A percentile compares a stretch with the other conserved stretches of the same genome.
Conservation (phyloP, 805 yeast species). For the Yarrowia keelungensis region DNA sequence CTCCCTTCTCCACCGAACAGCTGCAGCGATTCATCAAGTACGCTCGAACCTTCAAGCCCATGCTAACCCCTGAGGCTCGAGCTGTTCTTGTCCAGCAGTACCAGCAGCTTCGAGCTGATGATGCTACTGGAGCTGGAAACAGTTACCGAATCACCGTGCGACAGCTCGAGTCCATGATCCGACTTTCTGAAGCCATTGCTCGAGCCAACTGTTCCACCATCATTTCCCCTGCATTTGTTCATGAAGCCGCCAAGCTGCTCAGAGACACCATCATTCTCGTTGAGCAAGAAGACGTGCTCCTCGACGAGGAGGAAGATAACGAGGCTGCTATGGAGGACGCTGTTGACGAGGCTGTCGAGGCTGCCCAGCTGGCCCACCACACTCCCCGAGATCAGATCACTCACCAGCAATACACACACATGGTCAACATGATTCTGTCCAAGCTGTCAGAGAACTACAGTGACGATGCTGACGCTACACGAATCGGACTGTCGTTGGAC, state of each 20-base stretch:
- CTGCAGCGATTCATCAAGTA: slow-evolving; percentile 86
- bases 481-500: slow-evolving; percentile 68
- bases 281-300: slow-evolving; percentile 89
- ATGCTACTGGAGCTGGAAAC: slow-evolving; percentile 82
- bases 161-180: slow-evolving; percentile 91
- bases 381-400: slow-evolving; percentile 59
- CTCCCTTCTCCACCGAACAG: slow-evolving; percentile 90
- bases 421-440: slow-evolving; percentile 64
- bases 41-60: slow-evolving; percentile 92
- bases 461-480: slow-evolving; percentile 59
- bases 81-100: slow-evolving; percentile 76
- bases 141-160: slow-evolving; percentile 96
- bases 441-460: slow-evolving; percentile 67
- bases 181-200: slow-evolving; percentile 95
- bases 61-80: slow-evolving; percentile 81
- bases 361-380: slow-evolving; percentile 11
- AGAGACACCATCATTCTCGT: slow-evolving; percentile 92
- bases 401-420: slow-evolving; percentile 83
- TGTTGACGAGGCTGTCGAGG: slow-evolving; percentile 43
- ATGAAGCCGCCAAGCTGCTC: slow-evolving; percentile 89
- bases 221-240: slow-evolving; percentile 81
- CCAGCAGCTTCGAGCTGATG: slow-evolving; percentile 85
- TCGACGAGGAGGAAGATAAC: slow-evolving; percentile 67
- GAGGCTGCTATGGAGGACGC: slow-evolving; percentile 46
- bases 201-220: slow-evolving; percentile 94